Evolutionary conservation across 768 basidiomycete genomes (phyloP).

Genomic region (Tulasnella sp.): DNA sequence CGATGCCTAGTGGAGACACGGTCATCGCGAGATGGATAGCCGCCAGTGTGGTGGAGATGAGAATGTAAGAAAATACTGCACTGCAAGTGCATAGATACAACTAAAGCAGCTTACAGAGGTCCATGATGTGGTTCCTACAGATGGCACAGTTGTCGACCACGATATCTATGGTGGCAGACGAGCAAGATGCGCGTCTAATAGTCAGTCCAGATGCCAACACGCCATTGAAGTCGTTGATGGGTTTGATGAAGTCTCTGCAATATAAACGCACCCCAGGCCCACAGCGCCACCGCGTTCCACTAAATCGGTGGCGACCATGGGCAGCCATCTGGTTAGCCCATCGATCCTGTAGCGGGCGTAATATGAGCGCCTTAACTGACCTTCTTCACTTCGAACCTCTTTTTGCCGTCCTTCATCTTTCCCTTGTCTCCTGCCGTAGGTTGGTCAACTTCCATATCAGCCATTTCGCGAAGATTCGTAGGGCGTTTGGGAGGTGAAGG

Average conservation of each 20-base stretch:
- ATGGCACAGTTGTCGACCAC: constrained; percentile 99
- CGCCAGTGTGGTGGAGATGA: background rate
- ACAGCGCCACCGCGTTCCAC: constrained; percentile 98
- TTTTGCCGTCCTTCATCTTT: constrained; percentile 44
- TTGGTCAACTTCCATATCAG: constrained; percentile 65
- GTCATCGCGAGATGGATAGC: background rate
- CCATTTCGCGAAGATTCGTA: constrained; percentile 30
- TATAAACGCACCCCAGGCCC: constrained; percentile 81
- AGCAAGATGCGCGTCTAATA: background rate
- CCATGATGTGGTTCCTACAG: constrained; percentile 99
- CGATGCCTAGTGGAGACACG: constrained; percentile 61
- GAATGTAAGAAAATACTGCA: background rate
- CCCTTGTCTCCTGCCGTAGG: constrained; percentile 37
- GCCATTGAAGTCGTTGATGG: background rate
- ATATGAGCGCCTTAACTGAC: constrained; percentile 32
- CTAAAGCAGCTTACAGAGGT: constrained; percentile 62
- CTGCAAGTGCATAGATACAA: background rate
- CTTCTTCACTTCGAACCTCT: constrained; percentile 98
- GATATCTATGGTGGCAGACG: constrained; percentile 51
- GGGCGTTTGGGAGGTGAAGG: too few species aligned
- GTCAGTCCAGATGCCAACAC: background rate
- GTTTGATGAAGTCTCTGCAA: background rate
- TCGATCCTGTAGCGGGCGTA: background rate
- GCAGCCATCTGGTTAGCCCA: background rate
- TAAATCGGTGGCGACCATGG: constrained; percentile 28